These are phyloP conservation scores for Rhamnella rubrinervis DNA, from an alignment of 331 rosid genomes.

Conservation along the genomic window DNA sequence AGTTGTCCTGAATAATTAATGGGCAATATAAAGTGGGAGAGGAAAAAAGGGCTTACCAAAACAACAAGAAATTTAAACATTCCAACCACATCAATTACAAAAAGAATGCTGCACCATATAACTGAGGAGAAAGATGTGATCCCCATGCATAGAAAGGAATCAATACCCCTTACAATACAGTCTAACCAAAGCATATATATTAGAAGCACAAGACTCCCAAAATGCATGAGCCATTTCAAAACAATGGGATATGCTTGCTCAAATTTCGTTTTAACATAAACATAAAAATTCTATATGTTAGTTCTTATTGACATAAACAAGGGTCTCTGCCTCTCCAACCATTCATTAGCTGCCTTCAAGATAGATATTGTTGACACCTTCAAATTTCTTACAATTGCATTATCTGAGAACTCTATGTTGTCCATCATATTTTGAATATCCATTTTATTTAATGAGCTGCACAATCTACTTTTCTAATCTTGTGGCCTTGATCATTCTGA, in stretches of 20 bases:
- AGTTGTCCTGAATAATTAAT: not conserved
- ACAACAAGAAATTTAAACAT: conserved; percentile 65
- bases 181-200: conserved; percentile 77
- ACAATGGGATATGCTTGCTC: conserved; percentile 69
- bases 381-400: conserved; percentile 40
- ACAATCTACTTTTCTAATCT: conserved; percentile 38
- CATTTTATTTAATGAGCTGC: conserved; percentile 42
- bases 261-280: conserved; percentile 43
- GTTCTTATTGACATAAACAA: conserved; percentile 38
- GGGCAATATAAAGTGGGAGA: conserved; percentile 11
- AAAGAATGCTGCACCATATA: conserved; percentile 87
- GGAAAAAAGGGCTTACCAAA: conserved; percentile 55
- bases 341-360: conserved; percentile 52
- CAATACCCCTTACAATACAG: conserved; percentile 78
- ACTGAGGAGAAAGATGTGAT: conserved; percentile 87
- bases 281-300: conserved; percentile 30
- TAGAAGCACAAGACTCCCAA: conserved; percentile 68
- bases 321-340: conserved; percentile 64
- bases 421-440: conserved; percentile 47
- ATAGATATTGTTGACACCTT: conserved; percentile 26
- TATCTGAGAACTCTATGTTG: conserved; percentile 53
- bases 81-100: conserved; percentile 78
- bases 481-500: conserved; percentile 37
- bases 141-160: conserved; percentile 88
- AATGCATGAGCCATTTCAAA: conserved; percentile 62